A percentile compares a stretch with the other conserved stretches of the same genome.
phyloP scores from a whole-genome alignment of 2,329 filamentous ascomycete genomes.

The Talaromyces sp. region DNA sequence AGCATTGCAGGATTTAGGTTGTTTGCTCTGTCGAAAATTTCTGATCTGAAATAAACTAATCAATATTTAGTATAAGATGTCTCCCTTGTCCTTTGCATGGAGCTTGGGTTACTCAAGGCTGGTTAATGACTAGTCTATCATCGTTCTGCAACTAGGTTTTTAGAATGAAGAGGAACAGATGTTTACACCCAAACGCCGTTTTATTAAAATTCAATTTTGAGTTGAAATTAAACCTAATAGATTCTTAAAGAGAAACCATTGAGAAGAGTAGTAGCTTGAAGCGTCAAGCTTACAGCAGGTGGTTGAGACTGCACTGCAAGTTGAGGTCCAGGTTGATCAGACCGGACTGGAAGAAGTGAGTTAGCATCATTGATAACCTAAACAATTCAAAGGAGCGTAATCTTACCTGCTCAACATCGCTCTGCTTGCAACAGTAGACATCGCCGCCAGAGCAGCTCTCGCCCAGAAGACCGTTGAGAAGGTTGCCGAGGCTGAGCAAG shows the following conservation, averaged over 20 bases:
- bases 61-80: no score
- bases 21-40: no score
- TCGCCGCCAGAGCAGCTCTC: conserved; percentile 14
- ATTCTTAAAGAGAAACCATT: background rate
- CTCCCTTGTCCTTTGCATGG: no score
- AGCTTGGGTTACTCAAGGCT: no score
- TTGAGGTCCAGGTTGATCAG: conserved; percentile 18
- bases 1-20: no score
- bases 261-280: background rate
- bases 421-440: conserved; percentile 15
- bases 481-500: conserved; percentile 15
- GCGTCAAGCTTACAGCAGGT: conserved; percentile 4
- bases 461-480: conserved; percentile 13
- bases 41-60: no score
- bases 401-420: conserved; percentile 7
- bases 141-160: no score
- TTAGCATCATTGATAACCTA: conserved; percentile 1
- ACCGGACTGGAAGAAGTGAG: conserved; percentile 4
- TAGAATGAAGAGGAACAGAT: no score
- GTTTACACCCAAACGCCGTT: no score
- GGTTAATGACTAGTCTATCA: no score
- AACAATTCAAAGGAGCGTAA: background rate
- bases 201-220: no score
- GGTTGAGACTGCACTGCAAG: conserved; percentile 18
- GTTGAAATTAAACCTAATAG: no score